Evolutionary conservation across 768 basidiomycete species (phyloP).

Genomic region (Boletus rubroflammeus): DNA sequence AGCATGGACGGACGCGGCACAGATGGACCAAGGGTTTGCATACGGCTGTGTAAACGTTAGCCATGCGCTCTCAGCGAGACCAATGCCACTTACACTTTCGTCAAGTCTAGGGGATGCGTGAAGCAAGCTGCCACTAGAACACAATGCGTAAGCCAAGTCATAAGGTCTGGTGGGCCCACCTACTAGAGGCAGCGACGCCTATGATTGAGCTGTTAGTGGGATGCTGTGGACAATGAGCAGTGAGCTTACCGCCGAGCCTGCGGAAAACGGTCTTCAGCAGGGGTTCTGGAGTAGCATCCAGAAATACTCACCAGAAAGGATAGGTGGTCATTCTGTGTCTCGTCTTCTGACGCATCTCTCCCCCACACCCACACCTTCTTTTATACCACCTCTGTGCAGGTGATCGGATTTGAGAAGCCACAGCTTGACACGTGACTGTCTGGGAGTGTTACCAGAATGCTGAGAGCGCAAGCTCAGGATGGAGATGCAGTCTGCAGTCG

Average conservation of each 20-base stretch:
- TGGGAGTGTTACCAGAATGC: background rate
- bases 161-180: constrained; percentile 19
- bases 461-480: constrained; percentile 20
- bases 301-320: constrained; percentile 32
- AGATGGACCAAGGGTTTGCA: constrained; percentile 66
- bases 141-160: constrained; percentile 2
- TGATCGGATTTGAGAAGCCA: constrained; percentile 2
- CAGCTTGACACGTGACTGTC: constrained; percentile 9
- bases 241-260: constrained; percentile 59
- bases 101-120: constrained; percentile 81
- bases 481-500: background rate
- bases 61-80: background rate
- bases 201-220: constrained; percentile 10
- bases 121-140: constrained; percentile 70
- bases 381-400: constrained; percentile 15
- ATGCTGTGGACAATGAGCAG: background rate
- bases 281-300: background rate
- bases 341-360: constrained; percentile 4
- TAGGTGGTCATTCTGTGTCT: constrained; percentile 23
- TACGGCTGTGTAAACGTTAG: constrained; percentile 47
- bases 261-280: constrained; percentile 2
- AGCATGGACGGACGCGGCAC: constrained; percentile 61
- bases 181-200: constrained; percentile 66
- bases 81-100: constrained; percentile 64
- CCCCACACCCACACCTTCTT: constrained; percentile 3